phyloP scores from a whole-genome alignment of 495 filamentous ascomycete species.

The Aspergillus ellipticus region DNA sequence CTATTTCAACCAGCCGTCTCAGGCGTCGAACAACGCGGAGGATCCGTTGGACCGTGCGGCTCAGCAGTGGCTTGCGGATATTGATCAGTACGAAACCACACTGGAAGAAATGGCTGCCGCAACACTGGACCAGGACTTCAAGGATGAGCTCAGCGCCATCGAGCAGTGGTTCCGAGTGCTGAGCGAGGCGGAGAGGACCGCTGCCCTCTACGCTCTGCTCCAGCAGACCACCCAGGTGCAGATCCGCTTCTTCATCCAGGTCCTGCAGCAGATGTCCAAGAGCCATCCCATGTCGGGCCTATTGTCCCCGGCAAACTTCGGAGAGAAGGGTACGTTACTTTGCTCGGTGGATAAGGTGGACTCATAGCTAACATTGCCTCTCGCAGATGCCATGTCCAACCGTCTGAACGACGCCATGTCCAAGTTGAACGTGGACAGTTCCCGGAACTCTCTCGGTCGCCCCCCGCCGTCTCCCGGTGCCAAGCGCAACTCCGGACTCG shows the following conservation, averaged over 20 bases:
- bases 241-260: slow-evolving; percentile 98
- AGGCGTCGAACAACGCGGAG: slow-evolving; percentile 65
- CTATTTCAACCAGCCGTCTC: slow-evolving; percentile 73
- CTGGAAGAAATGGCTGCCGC: slow-evolving; percentile 98
- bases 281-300: slow-evolving; percentile 96
- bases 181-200: slow-evolving; percentile 93
- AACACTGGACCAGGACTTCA: slow-evolving; percentile 97
- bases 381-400: slow-evolving; percentile 91
- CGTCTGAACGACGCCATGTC: slow-evolving; percentile 96
- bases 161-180: slow-evolving; percentile 99
- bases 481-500: slow-evolving; percentile 89
- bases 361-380: slow-evolving; percentile 1
- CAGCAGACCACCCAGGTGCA: slow-evolving; percentile 99
- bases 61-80: slow-evolving; percentile 97
- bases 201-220: slow-evolving; percentile 88
- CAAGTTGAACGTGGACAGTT: slow-evolving; percentile 81
- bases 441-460: slow-evolving; percentile 78
- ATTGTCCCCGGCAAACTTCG: slow-evolving; percentile 89
- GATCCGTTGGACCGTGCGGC: slow-evolving; percentile 90
- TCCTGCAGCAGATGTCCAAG: slow-evolving; percentile 97
- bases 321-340: slow-evolving; percentile 73
- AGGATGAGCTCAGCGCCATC: slow-evolving; percentile 97
- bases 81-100: slow-evolving; percentile 96
- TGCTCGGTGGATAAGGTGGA: background rate
- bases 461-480: slow-evolving; percentile 72